A percentile compares a stretch with the other conserved stretches of the same genome.
Conservation (phyloP, 2,329 filamentous ascomycete species). For the Trichophyton verrucosum region DNA sequence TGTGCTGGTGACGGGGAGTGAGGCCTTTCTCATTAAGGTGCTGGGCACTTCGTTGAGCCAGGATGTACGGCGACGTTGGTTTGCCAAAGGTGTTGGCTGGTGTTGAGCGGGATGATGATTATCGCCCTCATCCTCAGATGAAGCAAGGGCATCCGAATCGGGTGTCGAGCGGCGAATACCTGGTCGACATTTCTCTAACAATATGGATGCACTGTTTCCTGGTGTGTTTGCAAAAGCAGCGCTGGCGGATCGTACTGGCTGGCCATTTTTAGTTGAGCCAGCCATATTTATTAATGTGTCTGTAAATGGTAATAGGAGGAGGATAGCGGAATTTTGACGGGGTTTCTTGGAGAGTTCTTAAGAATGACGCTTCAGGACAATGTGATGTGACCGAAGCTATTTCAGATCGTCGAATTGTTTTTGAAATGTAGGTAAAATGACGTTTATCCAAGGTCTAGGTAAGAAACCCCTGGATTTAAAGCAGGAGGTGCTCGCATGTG, state of each 20-base stretch:
- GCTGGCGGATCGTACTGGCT: slow-evolving; percentile 26
- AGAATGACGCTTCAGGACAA: neutral
- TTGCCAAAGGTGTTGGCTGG: slow-evolving; percentile 41
- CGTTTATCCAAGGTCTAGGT: slow-evolving; percentile 6
- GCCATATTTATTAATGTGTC: slow-evolving; percentile 7
- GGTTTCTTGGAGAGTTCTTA: neutral
- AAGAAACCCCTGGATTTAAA: slow-evolving; percentile 7
- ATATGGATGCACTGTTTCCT: slow-evolving; percentile 49
- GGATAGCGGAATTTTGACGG: neutral
- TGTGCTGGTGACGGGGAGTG: slow-evolving; percentile 57
- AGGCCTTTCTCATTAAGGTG: slow-evolving; percentile 57
- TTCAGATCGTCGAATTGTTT: neutral
- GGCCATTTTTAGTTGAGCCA: slow-evolving; percentile 7
- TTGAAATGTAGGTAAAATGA: neutral
- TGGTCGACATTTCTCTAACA: slow-evolving; percentile 61
- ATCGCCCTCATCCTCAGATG: slow-evolving; percentile 84
- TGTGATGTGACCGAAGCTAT: neutral
- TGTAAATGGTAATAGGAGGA: neutral
- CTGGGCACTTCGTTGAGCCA: slow-evolving; percentile 77
- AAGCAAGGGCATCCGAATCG: slow-evolving; percentile 85
- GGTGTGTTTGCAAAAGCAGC: slow-evolving; percentile 30
- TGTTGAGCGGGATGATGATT: slow-evolving; percentile 41
- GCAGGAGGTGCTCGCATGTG: slow-evolving; percentile 1
- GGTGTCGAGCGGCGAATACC: slow-evolving; percentile 69
- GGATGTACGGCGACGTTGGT: slow-evolving; percentile 59